Base-by-base conservation (phyloP, 2,329 filamentous ascomycete genomes). In the Colletotrichum simmondsii region DNA sequence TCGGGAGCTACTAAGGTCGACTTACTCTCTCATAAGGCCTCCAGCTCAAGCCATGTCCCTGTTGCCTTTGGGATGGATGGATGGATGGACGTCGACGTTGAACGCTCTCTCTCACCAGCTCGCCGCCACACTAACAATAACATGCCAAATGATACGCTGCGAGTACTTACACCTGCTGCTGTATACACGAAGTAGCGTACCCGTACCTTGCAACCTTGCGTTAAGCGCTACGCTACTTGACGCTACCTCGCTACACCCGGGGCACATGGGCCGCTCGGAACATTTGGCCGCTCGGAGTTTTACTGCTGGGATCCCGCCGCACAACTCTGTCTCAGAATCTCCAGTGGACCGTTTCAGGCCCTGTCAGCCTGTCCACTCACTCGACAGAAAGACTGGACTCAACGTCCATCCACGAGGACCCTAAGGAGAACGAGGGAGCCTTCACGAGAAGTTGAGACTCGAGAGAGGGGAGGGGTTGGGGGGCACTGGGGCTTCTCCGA, bases 331-430 rank as follows among this genome's bases (percentile, higher is more conserved):
- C 70, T 72, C 70, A 65, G 70, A 70, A 60, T 53, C 19, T 30
- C 52, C 42, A 26, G 70, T 65, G 56, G 56, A 32, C 26, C 46
- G 70, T 72, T 72, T 72, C 70, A 72, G 70, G 70, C 66, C 60
- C 66, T 64, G 65, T 56, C 60, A 46, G 53, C 52, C 52, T 46
- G 42, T 46, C 65, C 70, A 72, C 53, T 72, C 53, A 42, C 37
- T 42, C 37, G 37, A 42, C 37, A 42, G 37, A 42, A 42, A 42
- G 37, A 19, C 37, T 46, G 42, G 42, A 46, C 37, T 42, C 37
- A 19, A 49, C 37, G 52, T 5, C 37, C 24, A 54, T 53, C n/a
- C 14, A n/a, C 54, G 42, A 53, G 52, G 42, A 8, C 16, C 37
- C 37, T 16, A 16, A 42, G 37, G 5, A 42, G 37, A 42, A 42